phyloP scores from a whole-genome alignment of 495 filamentous ascomycete species.

The Penicillium samsonianum region DNA sequence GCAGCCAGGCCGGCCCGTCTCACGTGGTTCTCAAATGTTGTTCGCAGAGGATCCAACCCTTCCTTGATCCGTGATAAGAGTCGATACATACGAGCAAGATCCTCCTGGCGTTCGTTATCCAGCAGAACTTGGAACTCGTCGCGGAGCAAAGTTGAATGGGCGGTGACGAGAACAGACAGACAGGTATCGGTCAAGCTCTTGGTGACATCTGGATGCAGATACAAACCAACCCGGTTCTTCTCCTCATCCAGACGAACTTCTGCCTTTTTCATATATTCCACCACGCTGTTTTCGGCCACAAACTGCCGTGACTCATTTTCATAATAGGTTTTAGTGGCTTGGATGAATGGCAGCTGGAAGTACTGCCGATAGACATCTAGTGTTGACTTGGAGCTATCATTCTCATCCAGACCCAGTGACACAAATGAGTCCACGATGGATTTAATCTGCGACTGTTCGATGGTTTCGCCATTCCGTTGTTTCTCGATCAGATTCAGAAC shows the following conservation, averaged over 20 bases:
- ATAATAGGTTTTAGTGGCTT: slow-evolving; percentile 82
- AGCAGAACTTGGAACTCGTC: slow-evolving; percentile 97
- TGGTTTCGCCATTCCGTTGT: slow-evolving; percentile 96
- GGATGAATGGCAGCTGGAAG: slow-evolving; percentile 91
- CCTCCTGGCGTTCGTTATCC: slow-evolving; percentile 91
- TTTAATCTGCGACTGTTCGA: slow-evolving; percentile 96
- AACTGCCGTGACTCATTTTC: slow-evolving; percentile 91
- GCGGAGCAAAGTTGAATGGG: slow-evolving; percentile 77
- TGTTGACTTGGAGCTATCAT: slow-evolving; percentile 88
- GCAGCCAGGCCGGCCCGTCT: slow-evolving; percentile 82
- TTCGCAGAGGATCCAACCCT: slow-evolving; percentile 85
- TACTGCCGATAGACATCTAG: slow-evolving; percentile 89
- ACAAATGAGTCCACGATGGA: slow-evolving; percentile 97
- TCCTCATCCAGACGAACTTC: slow-evolving; percentile 90
- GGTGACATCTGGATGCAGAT: slow-evolving; percentile 87
- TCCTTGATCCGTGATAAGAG: slow-evolving; percentile 89
- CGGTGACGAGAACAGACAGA: slow-evolving; percentile 83
- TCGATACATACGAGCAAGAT: slow-evolving; percentile 95
- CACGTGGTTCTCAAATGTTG: slow-evolving; percentile 90
- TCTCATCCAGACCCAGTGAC: slow-evolving; percentile 90
- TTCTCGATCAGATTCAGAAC: slow-evolving; percentile 96
- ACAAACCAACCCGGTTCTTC: slow-evolving; percentile 89
- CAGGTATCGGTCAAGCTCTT: slow-evolving; percentile 81
- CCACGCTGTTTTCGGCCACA: slow-evolving; percentile 93
- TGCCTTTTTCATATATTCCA: slow-evolving; percentile 99